These are phyloP conservation scores for Rhynchosporium secalis DNA, from an alignment of 2,329 filamentous ascomycete species.

Conservation along the genomic window DNA sequence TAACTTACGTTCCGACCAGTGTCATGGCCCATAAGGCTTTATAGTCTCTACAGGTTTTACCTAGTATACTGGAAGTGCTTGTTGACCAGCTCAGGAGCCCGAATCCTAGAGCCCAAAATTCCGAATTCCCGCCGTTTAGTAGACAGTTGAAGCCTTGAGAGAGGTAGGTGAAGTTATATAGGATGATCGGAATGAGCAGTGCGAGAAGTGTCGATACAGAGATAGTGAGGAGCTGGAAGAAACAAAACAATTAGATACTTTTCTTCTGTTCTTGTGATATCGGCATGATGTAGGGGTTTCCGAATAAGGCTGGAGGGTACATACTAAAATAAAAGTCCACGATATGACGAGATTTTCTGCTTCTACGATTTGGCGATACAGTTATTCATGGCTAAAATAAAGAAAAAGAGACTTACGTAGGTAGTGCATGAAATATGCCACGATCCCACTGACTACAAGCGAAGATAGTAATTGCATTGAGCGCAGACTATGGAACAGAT, in stretches of 20 bases:
- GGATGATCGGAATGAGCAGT: conserved; percentile 33
- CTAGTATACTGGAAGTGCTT: conserved; percentile 31
- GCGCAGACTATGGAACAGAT: conserved; percentile 35
- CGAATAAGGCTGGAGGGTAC: conserved; percentile 2
- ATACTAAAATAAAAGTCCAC: conserved; percentile 37
- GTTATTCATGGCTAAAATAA: conserved; percentile 2
- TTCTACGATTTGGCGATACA: conserved; percentile 15
- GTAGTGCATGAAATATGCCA: conserved; percentile 37
- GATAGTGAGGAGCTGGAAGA: conserved; percentile 31
- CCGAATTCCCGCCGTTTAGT: conserved; percentile 30
- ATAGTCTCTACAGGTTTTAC: conserved; percentile 36
- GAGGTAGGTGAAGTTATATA: conserved; percentile 38
- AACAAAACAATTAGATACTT: background rate
- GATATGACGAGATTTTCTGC: conserved; percentile 31
- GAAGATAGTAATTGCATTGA: conserved; percentile 32
- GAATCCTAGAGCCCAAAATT: conserved; percentile 35
- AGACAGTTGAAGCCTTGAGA: conserved; percentile 35
- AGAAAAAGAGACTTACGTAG: conserved; percentile 27
- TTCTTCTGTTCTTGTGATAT: background rate
- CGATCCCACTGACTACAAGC: conserved; percentile 33
- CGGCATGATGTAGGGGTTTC: background rate
- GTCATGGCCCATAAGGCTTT: conserved; percentile 38
- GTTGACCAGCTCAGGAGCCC: conserved; percentile 35
- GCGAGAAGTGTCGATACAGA: conserved; percentile 32
- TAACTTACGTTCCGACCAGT: conserved; percentile 33